These are phyloP conservation scores for Arbutus unedo DNA, from an alignment of 148 eudicot genomes.

Conservation along the genomic window DNA sequence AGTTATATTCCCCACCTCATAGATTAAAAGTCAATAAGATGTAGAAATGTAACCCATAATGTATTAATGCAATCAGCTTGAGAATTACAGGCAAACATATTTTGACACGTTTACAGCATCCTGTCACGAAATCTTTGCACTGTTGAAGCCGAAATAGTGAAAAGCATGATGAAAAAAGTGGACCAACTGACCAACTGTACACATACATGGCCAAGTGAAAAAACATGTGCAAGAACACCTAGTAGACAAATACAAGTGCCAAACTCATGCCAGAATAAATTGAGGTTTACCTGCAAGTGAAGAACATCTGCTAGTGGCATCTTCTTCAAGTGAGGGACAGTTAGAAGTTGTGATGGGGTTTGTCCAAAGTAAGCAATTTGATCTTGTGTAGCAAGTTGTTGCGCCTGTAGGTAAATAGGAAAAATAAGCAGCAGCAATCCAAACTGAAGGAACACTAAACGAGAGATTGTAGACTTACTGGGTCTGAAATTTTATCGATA, in stretches of 20 bases:
- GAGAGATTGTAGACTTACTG: slow-evolving; percentile 52
- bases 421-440: slow-evolving; percentile 16
- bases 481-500: slow-evolving; percentile 83
- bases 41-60: neutral
- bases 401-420: slow-evolving; percentile 51
- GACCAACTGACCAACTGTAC: neutral
- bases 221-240: neutral
- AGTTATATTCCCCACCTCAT: neutral
- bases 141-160: neutral
- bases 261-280: neutral
- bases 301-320: slow-evolving; percentile 83
- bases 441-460: neutral
- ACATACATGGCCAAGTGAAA: slow-evolving; percentile 1
- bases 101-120: neutral
- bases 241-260: neutral
- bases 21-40: neutral
- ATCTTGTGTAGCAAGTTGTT: slow-evolving; percentile 93
- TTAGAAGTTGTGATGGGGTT: slow-evolving; percentile 96
- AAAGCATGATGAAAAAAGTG: neutral
- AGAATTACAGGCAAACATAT: neutral
- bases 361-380: slow-evolving; percentile 99
- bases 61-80: neutral
- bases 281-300: slow-evolving; percentile 73
- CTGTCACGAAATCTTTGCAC: neutral
- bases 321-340: slow-evolving; percentile 81